Percentiles rank a stretch among this genome's conserved stretches.
These are phyloP conservation scores for Phytophthora macrochlamydospora DNA, from an alignment of 352 stramenopile species.

Conservation along the genomic window DNA sequence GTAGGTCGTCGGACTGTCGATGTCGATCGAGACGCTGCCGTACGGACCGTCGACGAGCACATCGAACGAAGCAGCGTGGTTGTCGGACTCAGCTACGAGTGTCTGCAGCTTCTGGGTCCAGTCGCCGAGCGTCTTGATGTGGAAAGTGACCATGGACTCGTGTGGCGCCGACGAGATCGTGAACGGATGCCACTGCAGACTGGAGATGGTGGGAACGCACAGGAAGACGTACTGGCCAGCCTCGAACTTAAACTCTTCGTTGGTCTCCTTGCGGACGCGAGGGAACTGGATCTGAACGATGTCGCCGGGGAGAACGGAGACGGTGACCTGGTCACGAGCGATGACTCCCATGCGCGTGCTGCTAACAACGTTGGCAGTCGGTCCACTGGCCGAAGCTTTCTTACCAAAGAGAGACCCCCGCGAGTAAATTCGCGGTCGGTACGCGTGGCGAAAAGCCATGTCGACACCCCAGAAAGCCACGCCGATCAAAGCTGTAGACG, in stretches of 20 bases:
- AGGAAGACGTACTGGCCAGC: conserved; percentile 81
- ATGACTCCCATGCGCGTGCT: conserved; percentile 25
- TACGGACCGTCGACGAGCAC: conserved; percentile 61
- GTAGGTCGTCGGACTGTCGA: conserved; percentile 38
- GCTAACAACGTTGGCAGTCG: conserved; percentile 18
- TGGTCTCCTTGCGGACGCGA: conserved; percentile 38
- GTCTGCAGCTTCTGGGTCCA: conserved; percentile 57
- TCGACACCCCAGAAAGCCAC: conserved; percentile 39
- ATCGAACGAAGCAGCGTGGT: conserved; percentile 17
- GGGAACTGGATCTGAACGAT: conserved; percentile 50
- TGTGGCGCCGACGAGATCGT: conserved; percentile 76
- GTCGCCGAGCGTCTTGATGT: conserved; percentile 64
- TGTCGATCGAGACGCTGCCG: conserved; percentile 44
- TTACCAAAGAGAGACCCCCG: conserved; percentile 23
- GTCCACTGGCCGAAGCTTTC: conserved; percentile 9
- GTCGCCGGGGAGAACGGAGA: conserved; percentile 22
- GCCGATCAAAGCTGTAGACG: conserved; percentile 35
- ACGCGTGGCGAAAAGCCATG: conserved; percentile 39
- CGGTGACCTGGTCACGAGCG: conserved; percentile 23
- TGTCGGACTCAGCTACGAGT: conserved; percentile 1
- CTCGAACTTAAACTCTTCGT: conserved; percentile 37
- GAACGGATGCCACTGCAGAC: conserved; percentile 88
- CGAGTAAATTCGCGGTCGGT: conserved; percentile 27
- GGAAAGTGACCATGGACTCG: conserved; percentile 66
- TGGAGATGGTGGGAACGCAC: conserved; percentile 67